Evolutionary conservation across 1,139 yeast species (phyloP), one percentile per base, ranked within the genome.

Genomic region (Meyerozyma carpophila): DNA sequence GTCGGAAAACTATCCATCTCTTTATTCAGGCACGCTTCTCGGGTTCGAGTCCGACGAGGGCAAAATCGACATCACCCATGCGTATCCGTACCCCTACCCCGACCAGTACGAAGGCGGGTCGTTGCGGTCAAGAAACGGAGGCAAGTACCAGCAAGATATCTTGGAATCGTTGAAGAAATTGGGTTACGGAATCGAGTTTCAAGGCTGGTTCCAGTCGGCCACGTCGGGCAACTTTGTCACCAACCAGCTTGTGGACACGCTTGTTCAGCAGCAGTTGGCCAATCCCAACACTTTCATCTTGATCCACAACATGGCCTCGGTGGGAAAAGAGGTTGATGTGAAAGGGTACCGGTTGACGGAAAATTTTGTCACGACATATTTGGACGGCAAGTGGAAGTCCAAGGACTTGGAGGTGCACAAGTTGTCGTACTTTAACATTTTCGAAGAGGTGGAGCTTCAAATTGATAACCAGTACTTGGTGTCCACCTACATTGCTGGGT

Each of bases 201-300:
- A 84, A 52, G 96, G 96, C 32, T 89, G 91, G 91, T 89, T 85
- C 66, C 81, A 86, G 58, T 75, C 86, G 41, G 75, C 90, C 31
- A 61, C 74, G 43, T 76, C 85, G 39, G 95, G 95, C 42, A 80
- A 79, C 58, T 82, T 82, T 59, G 78, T 82, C 55, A 81, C 83
- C 49, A 79, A 79, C 47, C 77, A 78, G 48, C 70, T 83, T 47
- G 75, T 85, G 39, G 95, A 85, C 53, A 75, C 82, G 39, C 71
- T 87, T 66, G 79, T 81, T 43, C 77, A 77, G 50, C 82, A 79
- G 61, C 91, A 85, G 69, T 66, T 76, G 53, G 66, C 68, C 51
- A 81, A 82, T 61, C 79, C 82, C 47, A 85, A 86, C 55, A 68
- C 87, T 8, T 73, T 89, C 47, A 70, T 88, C 46, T 64, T 85